Evolutionary conservation across 208 protist genomes (phyloP).

Genomic region (Leishmania aethiopica): DNA sequence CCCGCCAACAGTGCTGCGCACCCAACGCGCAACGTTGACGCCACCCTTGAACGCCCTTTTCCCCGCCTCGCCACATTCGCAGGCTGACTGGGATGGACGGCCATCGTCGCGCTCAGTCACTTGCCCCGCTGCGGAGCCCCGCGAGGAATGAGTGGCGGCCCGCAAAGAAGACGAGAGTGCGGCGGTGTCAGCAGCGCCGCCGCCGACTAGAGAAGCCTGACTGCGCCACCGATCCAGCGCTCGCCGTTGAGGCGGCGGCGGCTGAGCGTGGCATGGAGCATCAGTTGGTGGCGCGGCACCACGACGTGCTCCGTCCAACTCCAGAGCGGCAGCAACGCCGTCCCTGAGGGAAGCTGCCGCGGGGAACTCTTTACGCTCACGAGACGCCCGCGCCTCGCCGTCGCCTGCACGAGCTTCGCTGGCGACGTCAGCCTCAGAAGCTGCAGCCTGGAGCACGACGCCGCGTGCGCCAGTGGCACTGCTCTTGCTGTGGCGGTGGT

Average conservation of each 20-base stretch:
- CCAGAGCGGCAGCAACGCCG: background rate
- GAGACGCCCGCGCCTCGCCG: background rate
- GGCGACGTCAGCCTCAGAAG: background rate
- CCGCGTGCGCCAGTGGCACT: background rate
- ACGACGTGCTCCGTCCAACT: background rate
- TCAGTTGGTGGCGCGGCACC: background rate
- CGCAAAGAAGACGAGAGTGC: background rate
- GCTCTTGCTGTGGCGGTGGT: too few relatives aligned
- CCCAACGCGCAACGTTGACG: conserved; percentile 26
- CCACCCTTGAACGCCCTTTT: conserved; percentile 7
- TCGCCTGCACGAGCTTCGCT: background rate
- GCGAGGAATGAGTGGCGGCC: background rate
- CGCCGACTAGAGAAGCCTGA: background rate
- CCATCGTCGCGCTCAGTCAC: background rate
- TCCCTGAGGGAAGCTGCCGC: background rate
- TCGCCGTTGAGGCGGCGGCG: background rate
- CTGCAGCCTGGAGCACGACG: background rate
- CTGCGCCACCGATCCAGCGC: conserved; percentile 10
- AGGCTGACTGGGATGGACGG: background rate
- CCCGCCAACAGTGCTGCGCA: conserved; percentile 6
- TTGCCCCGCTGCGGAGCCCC: background rate
- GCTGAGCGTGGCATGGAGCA: background rate
- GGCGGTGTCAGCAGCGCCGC: background rate
- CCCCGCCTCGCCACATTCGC: background rate
- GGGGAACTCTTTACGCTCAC: too few relatives aligned